Evolutionary conservation across 2,329 filamentous ascomycete genomes (phyloP).

Genomic region (Aspergillus hortae): DNA sequence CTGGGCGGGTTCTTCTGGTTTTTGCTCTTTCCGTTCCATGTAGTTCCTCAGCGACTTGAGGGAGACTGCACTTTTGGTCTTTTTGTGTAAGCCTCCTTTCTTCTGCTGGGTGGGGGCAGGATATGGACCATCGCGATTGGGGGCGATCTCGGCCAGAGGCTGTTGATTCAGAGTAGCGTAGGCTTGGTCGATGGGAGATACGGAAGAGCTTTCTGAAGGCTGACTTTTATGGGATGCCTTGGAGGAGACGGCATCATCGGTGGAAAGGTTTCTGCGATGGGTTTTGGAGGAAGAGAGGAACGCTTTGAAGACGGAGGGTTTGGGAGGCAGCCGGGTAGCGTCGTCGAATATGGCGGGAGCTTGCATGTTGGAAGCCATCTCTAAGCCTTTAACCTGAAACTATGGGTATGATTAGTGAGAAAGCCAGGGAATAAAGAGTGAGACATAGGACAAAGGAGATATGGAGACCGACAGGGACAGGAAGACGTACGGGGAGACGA

Average conservation of each 20-base stretch:
- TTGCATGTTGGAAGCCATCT: slow-evolving; percentile 32
- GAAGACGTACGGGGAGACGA: slow-evolving; percentile 14
- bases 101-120: slow-evolving; percentile 28
- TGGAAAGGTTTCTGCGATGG: slow-evolving; percentile 47
- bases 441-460: neutral
- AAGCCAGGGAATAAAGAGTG: slow-evolving; percentile 4
- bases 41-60: slow-evolving; percentile 47
- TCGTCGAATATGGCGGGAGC: slow-evolving; percentile 37
- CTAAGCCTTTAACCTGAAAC: slow-evolving; percentile 30
- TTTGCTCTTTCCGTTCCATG: slow-evolving; percentile 45
- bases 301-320: slow-evolving; percentile 50
- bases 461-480: slow-evolving; percentile 6
- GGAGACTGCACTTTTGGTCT: slow-evolving; percentile 53
- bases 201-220: slow-evolving; percentile 34
- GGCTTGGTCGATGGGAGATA: slow-evolving; percentile 49
- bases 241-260: slow-evolving; percentile 25
- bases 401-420: slow-evolving; percentile 4
- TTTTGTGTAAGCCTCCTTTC: slow-evolving; percentile 46
- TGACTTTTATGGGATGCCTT: slow-evolving; percentile 38
- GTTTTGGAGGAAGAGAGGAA: slow-evolving; percentile 50
- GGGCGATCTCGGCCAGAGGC: slow-evolving; percentile 37
- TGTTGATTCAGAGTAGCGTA: slow-evolving; percentile 36
- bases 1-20: slow-evolving; percentile 28
- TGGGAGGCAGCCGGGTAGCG: slow-evolving; percentile 30
- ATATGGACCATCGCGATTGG: slow-evolving; percentile 33